Base-by-base conservation (phyloP, 805 yeast species). In the Monosporozyma siamensis region DNA sequence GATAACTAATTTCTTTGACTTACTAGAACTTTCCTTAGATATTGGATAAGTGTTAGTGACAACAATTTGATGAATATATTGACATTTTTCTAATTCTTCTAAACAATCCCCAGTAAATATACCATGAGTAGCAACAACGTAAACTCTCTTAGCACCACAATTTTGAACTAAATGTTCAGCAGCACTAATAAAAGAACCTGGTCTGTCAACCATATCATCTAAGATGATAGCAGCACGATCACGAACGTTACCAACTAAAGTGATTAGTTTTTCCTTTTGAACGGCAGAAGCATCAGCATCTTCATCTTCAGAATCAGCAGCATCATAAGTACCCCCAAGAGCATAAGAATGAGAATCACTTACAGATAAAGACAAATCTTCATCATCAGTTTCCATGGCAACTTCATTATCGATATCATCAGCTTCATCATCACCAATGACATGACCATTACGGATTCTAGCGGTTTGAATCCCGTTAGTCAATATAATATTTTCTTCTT, bases 11-110 rank as follows among this genome's bases (percentile, higher is more conserved):
- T 92, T 92, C 45, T 76, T 68, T 48, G 80, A 72, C 39, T 69
- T 71, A 41, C 69, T 71, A 25, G 74, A 65, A 52, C 75, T 71
- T 45, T 77, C 82, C 50, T 74, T 74, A 15, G 81, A 68, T 40
- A 90, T 84, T 44, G 99, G 98, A 57, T 87, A 92, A 3, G 98
- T 89, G 68, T 92, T 92, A 21, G 99, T 92, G 46, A 88, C 97
- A 41, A 92, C 92, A 46, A 92, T 77, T 63, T 84, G 82, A 66
- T 90, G 95, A 52, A 92, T 87, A 56, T 82, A 88, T 40, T 79
- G 77, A 51, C 88, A 82, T 34, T 72, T 79, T 53, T 82, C 80
- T 61, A 92, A 73, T 44, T 74, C 75, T 56, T 86, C 94, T 42
- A 92, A 71, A 55, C 95, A 87, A 50, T 80, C 80, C 52, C 86